Percentiles rank a stretch among this genome's conserved stretches.
Evolutionary conservation across 306 rosid species (phyloP).

Genomic region (Cicer arietinum): DNA sequence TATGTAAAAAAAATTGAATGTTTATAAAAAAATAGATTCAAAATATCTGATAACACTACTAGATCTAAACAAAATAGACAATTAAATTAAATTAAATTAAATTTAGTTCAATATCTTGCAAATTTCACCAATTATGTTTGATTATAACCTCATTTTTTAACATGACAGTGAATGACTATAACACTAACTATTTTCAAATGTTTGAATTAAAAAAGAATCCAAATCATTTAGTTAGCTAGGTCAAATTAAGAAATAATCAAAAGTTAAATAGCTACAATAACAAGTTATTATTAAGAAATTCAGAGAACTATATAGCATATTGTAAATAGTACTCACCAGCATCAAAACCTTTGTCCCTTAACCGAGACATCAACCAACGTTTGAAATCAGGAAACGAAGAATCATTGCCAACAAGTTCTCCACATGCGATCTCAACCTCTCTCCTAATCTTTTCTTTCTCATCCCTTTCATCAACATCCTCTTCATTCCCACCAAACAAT

Average conservation of each 20-base stretch:
- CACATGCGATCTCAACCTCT: slow-evolving; percentile 54
- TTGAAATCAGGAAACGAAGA: slow-evolving; percentile 59
- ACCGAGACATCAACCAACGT: slow-evolving; percentile 66
- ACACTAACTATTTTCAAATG: too few species aligned
- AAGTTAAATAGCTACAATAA: neutral
- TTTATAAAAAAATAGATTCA: too few species aligned
- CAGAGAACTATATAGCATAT: neutral
- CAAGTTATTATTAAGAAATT: neutral
- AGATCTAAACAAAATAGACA: too few species aligned
- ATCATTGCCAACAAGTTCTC: slow-evolving; percentile 32
- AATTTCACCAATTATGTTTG: too few species aligned
- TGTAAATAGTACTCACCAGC: slow-evolving; percentile 63
- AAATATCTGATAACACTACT: too few species aligned
- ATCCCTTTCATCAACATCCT: slow-evolving; percentile 32
- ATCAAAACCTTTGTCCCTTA: slow-evolving; percentile 76
- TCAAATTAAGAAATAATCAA: neutral
- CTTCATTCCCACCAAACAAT: slow-evolving; percentile 44
- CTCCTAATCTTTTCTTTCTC: slow-evolving; percentile 48
- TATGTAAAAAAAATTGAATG: too few species aligned
- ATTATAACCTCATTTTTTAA: too few species aligned
- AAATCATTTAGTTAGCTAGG: too few species aligned
- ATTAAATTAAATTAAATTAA: too few species aligned
- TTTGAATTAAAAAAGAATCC: too few species aligned
- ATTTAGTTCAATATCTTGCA: too few species aligned
- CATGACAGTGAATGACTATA: too few species aligned